Conservation (phyloP, 768 basidiomycete genomes). For the Lentinus tigrinus region DNA sequence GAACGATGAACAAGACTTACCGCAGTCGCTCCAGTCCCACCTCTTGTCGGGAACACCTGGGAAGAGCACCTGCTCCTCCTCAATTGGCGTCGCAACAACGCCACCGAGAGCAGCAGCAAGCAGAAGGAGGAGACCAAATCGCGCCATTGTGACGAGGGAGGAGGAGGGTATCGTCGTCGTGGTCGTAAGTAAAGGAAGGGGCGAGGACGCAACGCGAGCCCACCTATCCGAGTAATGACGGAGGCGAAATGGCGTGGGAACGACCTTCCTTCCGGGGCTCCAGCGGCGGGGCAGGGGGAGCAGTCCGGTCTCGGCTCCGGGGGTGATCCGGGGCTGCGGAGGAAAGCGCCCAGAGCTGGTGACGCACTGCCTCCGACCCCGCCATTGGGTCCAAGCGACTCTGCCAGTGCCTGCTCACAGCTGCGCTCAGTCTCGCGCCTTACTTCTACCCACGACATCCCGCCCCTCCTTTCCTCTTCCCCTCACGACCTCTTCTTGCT, state of each 20-base stretch:
- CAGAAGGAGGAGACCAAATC: conserved; percentile 24
- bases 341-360: neutral
- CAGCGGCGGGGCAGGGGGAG: neutral
- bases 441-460: neutral
- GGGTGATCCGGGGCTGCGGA: neutral
- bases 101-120: conserved; percentile 26
- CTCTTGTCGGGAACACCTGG: conserved; percentile 17
- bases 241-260: conserved; percentile 10
- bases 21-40: conserved; percentile 62
- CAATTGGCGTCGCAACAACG: conserved; percentile 21
- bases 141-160: conserved; percentile 21
- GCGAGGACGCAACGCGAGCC: neutral
- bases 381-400: no score
- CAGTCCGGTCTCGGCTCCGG: neutral
- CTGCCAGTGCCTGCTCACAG: neutral
- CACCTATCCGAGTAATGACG: conserved; percentile 12
- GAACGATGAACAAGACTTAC: conserved; percentile 43
- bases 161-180: conserved; percentile 13
- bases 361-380: neutral
- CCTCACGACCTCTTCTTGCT: neutral
- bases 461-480: conserved; percentile 3
- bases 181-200: conserved; percentile 6
- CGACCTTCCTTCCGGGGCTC: neutral
- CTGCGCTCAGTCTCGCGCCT: neutral
- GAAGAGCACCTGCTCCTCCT: conserved; percentile 32